A percentile compares a stretch with the other conserved stretches of the same genome.
phyloP scores from a whole-genome alignment of 352 stramenopile genomes.

The Pythium sukuiense region DNA sequence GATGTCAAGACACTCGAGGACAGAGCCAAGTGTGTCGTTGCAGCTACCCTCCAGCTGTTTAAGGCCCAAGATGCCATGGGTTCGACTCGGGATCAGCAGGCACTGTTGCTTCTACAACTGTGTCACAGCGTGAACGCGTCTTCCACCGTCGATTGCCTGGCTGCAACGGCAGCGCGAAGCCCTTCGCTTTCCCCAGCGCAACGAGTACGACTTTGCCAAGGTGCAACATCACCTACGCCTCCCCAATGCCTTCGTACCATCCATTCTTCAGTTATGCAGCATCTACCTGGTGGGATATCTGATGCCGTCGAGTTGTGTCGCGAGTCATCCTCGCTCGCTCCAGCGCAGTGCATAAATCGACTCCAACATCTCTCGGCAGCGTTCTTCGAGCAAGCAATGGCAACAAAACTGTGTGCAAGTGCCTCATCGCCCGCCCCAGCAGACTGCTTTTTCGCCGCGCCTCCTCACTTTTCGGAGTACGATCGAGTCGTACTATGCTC shows the following conservation, averaged over 20 bases:
- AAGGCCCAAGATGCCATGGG: not conserved
- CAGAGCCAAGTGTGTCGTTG: constrained; percentile 12
- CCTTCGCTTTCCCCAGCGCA: not conserved
- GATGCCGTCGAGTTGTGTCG: constrained; percentile 28
- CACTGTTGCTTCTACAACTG: constrained; percentile 11
- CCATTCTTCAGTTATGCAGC: not conserved
- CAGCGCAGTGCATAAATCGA: constrained; percentile 20
- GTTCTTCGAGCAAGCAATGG: constrained; percentile 8
- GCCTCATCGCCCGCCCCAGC: constrained; percentile 13
- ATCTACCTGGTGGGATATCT: not conserved
- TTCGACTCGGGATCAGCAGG: constrained; percentile 1
- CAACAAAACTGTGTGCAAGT: constrained; percentile 10
- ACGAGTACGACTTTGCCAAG: constrained; percentile 19
- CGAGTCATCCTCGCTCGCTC: not conserved
- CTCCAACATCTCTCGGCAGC: constrained; percentile 7
- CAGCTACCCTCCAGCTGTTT: constrained; percentile 8
- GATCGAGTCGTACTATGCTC: constrained; percentile 44
- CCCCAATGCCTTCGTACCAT: constrained; percentile 19
- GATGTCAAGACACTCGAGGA: not conserved
- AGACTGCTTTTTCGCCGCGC: constrained; percentile 36
- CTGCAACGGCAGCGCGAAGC: constrained; percentile 1
- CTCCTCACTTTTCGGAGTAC: constrained; percentile 34
- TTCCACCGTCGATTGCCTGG: constrained; percentile 14
- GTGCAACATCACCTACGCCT: not conserved
- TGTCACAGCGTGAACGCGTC: constrained; percentile 5